Evolutionary conservation across 164 flowering plant species (phyloP).

Genomic region (Magnolia changhungtana): DNA sequence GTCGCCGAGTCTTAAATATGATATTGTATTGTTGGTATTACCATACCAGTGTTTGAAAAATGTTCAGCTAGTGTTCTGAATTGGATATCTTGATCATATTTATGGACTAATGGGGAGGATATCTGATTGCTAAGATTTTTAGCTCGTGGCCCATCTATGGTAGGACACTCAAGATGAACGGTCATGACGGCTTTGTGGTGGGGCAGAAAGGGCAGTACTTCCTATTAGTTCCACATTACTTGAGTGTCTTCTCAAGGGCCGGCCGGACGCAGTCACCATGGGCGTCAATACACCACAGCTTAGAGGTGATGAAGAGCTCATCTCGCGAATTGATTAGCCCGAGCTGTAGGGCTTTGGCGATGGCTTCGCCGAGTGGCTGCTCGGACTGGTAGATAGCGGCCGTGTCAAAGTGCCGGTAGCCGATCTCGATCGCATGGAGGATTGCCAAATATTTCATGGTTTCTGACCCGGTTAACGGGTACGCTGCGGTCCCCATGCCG

Average conservation of each 20-base stretch:
- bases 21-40: too few species aligned
- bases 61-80: too few species aligned
- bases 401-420: constrained; percentile 33
- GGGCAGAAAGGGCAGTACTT: too few species aligned
- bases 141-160: too few species aligned
- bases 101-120: too few species aligned
- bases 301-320: constrained; percentile 32
- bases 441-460: constrained; percentile 2
- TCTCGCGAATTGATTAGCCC: constrained; percentile 27
- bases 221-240: constrained; percentile 9
- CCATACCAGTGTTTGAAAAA: too few species aligned
- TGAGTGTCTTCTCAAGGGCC: constrained; percentile 26
- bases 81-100: too few species aligned
- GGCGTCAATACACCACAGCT: constrained; percentile 25
- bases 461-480: constrained; percentile 7
- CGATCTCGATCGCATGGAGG: constrained; percentile 21
- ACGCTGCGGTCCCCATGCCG: constrained; percentile 27
- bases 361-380: constrained; percentile 28
- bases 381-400: constrained; percentile 20
- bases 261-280: constrained; percentile 27
- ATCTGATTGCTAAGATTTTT: too few species aligned
- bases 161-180: too few species aligned
- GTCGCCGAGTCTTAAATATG: too few species aligned
- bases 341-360: constrained; percentile 22
- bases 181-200: too few species aligned